A percentile compares a stretch with the other conserved stretches of the same genome.
phyloP scores from a whole-genome alignment of 78 protist species.

The Speleostelium caveatum region DNA sequence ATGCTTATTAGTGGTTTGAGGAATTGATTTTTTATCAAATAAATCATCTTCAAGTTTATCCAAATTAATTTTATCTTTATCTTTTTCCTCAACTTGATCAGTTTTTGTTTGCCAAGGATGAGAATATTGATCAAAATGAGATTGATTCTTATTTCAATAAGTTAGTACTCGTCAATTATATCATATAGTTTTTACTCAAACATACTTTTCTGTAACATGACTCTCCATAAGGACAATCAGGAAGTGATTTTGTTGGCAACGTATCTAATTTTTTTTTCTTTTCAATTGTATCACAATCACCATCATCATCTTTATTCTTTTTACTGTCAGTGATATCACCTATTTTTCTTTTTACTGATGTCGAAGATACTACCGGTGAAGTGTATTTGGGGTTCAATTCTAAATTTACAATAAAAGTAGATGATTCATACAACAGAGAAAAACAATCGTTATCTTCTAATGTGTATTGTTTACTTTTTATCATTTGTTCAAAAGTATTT shows the following conservation, averaged over 20 bases:
- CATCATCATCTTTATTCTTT: not conserved
- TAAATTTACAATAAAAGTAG: constrained; percentile 7
- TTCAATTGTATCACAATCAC: not conserved
- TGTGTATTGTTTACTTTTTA: constrained; percentile 25
- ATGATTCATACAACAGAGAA: constrained; percentile 42
- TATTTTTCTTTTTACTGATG: not conserved
- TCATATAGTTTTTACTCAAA: no score
- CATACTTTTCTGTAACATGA: constrained; percentile 9
- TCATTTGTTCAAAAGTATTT: constrained; percentile 54
- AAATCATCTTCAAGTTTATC: no score
- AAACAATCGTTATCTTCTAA: constrained; percentile 49
- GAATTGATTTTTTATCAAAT: no score
- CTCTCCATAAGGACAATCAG: constrained; percentile 13
- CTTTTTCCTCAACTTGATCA: no score
- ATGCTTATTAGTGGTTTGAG: no score
- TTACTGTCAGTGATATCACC: not conserved
- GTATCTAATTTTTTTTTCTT: not conserved
- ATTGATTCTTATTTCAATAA: not conserved
- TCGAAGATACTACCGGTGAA: no score
- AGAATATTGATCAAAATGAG: not conserved
- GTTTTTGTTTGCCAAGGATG: not conserved
- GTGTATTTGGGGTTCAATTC: not conserved
- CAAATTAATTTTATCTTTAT: no score
- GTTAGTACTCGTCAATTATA: not conserved
- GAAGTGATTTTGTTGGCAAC: not conserved